Conservation (phyloP, 495 filamentous ascomycete genomes). For the Aspergillus homomorphus region DNA sequence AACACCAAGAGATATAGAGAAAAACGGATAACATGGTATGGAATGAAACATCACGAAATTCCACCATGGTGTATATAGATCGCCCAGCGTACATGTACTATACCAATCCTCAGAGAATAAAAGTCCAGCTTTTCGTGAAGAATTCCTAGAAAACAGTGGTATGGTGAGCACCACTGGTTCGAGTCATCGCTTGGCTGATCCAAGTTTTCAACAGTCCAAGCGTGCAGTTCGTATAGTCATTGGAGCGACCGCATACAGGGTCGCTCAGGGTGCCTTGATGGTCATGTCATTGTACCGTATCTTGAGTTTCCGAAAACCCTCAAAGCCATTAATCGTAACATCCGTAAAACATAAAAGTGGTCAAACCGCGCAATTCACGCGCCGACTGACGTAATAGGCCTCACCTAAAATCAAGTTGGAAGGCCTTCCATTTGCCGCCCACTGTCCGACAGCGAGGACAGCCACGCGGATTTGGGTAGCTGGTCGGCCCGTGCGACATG, state of each 20-base stretch:
- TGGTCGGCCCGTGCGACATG: slow-evolving; percentile 35
- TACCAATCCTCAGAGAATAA: slow-evolving; percentile 10
- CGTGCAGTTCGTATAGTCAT: slow-evolving; percentile 7
- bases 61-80: slow-evolving; percentile 22
- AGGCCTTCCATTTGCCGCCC: slow-evolving; percentile 53
- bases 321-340: slow-evolving; percentile 39
- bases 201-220: background rate
- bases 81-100: slow-evolving; percentile 18
- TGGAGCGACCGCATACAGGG: slow-evolving; percentile 5
- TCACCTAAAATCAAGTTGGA: slow-evolving; percentile 54
- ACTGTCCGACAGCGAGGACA: slow-evolving; percentile 51
- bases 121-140: slow-evolving; percentile 23
- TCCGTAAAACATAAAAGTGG: slow-evolving; percentile 31
- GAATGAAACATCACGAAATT: slow-evolving; percentile 14
- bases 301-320: slow-evolving; percentile 22
- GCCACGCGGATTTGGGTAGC: slow-evolving; percentile 41
- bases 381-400: slow-evolving; percentile 1
- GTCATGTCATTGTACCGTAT: slow-evolving; percentile 20
- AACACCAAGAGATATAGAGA: slow-evolving; percentile 2
- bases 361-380: background rate
- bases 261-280: slow-evolving; percentile 7
- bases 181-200: background rate
- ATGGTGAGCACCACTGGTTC: background rate
- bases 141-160: background rate
- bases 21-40: background rate